These are phyloP conservation scores for Colletotrichum incanum DNA, from an alignment of 2,329 filamentous ascomycete species.

Conservation along the genomic window DNA sequence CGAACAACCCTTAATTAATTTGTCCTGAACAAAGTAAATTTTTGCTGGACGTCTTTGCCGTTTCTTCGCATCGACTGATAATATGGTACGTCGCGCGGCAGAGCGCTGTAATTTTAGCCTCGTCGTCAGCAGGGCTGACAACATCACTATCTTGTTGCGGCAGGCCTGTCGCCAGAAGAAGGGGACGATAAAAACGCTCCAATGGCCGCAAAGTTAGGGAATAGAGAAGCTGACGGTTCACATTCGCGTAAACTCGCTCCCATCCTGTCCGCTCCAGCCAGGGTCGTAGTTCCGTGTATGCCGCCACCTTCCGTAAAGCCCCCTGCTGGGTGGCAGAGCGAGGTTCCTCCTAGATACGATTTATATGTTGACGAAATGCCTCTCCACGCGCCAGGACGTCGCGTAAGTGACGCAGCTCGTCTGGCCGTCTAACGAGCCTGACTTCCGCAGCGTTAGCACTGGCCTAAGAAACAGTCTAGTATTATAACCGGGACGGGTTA, in stretches of 20 bases:
- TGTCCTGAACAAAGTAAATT: background rate
- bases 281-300: background rate
- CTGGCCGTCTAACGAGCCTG: background rate
- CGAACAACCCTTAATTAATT: no score
- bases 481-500: background rate
- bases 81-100: background rate
- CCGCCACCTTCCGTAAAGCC: background rate
- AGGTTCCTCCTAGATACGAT: background rate
- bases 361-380: background rate
- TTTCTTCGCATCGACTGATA: conserved; percentile 1
- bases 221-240: background rate
- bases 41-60: background rate
- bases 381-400: background rate
- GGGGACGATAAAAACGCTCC: background rate
- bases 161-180: background rate
- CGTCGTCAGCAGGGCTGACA: background rate
- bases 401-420: background rate
- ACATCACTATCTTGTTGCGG: background rate
- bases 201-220: background rate
- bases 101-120: background rate
- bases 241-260: background rate
- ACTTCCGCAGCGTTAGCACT: background rate
- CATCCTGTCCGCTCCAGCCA: conserved; percentile 3
- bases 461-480: background rate
- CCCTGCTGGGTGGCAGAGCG: background rate